Conservation (phyloP, 148 eudicot species). For the Nyssa sinensis region DNA sequence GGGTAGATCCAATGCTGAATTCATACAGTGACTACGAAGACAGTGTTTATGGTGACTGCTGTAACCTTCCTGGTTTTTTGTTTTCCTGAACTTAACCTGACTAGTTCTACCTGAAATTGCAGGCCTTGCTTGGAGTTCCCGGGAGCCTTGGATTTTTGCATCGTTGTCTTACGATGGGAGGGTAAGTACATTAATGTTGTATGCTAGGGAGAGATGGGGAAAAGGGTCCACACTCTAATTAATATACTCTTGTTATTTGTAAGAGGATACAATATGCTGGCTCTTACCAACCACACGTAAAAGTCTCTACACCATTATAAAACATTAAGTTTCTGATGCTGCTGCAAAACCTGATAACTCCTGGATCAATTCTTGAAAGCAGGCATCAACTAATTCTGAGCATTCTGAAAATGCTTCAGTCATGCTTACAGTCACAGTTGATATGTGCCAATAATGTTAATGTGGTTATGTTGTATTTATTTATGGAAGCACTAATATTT, state of each 20-base stretch:
- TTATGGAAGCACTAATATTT: neutral
- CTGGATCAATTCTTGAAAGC: neutral
- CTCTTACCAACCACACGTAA: neutral
- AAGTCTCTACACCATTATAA: neutral
- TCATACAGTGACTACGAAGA: constrained; percentile 96
- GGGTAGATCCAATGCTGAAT: constrained; percentile 54
- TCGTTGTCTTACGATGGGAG: constrained; percentile 97
- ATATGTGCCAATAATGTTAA: neutral
- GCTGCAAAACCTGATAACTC: neutral
- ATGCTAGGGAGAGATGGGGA: neutral
- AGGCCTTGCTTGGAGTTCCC: constrained; percentile 96
- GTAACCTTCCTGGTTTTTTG: constrained; percentile 9
- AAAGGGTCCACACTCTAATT: neutral
- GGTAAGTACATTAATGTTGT: constrained; percentile 44
- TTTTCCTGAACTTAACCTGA: constrained; percentile 3
- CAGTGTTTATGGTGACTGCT: constrained; percentile 77
- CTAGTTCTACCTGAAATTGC: constrained; percentile 20
- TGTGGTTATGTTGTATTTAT: neutral
- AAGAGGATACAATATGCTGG: neutral
- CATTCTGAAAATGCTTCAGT: neutral
- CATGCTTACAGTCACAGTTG: neutral
- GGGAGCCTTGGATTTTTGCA: constrained; percentile 94
- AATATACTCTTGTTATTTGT: neutral
- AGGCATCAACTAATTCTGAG: neutral
- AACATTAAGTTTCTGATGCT: neutral